Conservation (phyloP, 192 early-diverging fungal genomes). For the Phlyctochytrium planicorne region DNA sequence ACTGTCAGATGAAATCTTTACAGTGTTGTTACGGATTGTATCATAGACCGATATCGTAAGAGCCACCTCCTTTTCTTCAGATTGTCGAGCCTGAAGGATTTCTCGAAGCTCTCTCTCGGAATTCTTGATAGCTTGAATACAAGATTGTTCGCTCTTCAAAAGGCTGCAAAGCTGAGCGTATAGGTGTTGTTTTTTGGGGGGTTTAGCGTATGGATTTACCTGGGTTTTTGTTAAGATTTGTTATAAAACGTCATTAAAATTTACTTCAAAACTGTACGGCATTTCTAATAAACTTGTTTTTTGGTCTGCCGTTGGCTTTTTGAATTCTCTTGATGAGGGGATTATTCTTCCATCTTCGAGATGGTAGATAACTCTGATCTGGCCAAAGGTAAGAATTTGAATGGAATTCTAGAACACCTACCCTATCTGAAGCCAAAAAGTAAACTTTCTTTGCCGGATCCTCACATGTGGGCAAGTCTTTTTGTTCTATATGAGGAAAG, state of each 20-base stretch:
- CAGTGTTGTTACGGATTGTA: conserved; percentile 56
- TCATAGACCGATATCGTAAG: conserved; percentile 54
- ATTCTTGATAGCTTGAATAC: conserved; percentile 47
- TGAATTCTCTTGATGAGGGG: conserved; percentile 51
- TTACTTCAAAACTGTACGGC: conserved; percentile 32
- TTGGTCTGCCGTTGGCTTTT: conserved; percentile 54
- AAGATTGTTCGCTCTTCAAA: conserved; percentile 43
- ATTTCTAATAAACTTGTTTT: conserved; percentile 46
- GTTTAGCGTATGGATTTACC: conserved; percentile 53
- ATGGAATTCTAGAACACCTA: conserved; percentile 10
- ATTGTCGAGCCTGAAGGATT: conserved; percentile 41
- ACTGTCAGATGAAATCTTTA: conserved; percentile 12
- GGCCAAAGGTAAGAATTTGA: no score
- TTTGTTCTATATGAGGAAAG: neutral
- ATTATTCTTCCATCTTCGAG: conserved; percentile 49
- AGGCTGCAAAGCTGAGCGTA: conserved; percentile 48
- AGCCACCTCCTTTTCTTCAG: conserved; percentile 51
- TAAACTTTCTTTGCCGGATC: conserved; percentile 55
- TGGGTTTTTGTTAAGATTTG: conserved; percentile 1
- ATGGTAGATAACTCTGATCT: conserved; percentile 56
- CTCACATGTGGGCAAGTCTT: conserved; percentile 33
- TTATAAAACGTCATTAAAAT: neutral
- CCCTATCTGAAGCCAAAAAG: conserved; percentile 53
- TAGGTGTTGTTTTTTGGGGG: conserved; percentile 55
- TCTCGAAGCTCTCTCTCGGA: conserved; percentile 50